phyloP scores from a whole-genome alignment of 78 protist species.

The Bodo saltans region DNA sequence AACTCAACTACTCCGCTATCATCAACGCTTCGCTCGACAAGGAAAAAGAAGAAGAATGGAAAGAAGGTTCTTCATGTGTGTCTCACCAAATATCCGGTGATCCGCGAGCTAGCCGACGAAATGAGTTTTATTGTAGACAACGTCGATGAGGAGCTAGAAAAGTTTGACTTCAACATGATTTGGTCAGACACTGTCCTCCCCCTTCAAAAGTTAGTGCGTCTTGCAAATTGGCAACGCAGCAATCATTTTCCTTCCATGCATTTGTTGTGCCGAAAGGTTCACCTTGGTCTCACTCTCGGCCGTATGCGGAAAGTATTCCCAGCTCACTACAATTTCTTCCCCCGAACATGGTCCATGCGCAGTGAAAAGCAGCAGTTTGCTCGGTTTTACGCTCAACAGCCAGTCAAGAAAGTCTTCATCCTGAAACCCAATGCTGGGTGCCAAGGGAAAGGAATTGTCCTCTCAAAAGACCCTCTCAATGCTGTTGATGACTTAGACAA shows the following conservation, averaged over 20 bases:
- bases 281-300: neutral
- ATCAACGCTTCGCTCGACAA: too few relatives aligned
- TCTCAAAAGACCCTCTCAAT: slow-evolving; percentile 54
- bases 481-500: slow-evolving; percentile 40
- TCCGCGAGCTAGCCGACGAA: slow-evolving; percentile 9
- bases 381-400: neutral
- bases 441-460: slow-evolving; percentile 45
- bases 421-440: slow-evolving; percentile 42
- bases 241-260: slow-evolving; percentile 39
- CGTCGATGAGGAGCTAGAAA: slow-evolving; percentile 13
- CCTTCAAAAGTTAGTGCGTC: neutral
- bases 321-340: slow-evolving; percentile 1
- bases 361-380: neutral
- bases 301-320: slow-evolving; percentile 20
- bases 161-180: slow-evolving; percentile 16
- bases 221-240: slow-evolving; percentile 18
- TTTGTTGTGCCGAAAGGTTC: slow-evolving; percentile 6
- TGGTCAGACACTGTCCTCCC: slow-evolving; percentile 36
- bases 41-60: neutral
- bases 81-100: neutral
- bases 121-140: neutral
- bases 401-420: slow-evolving; percentile 9
- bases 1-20: too few relatives aligned
- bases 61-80: neutral
- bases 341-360: slow-evolving; percentile 24